Conservation (phyloP, 768 basidiomycete genomes). For the Artomyces pyxidatus region DNA sequence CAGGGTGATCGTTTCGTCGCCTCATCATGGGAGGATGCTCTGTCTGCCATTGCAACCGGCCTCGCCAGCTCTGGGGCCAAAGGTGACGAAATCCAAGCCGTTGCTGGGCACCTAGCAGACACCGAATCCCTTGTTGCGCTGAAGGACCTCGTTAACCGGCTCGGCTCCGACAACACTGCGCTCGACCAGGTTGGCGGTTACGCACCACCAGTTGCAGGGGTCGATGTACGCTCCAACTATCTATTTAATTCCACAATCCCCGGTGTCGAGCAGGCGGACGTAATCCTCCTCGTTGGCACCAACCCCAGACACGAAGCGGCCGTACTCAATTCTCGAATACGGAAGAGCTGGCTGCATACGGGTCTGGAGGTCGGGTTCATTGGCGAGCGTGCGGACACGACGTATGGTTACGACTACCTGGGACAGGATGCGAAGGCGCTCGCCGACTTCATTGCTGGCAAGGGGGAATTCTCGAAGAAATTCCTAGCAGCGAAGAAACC, state of each 20-base stretch:
- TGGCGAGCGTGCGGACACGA: constrained; percentile 84
- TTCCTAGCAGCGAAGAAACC: constrained; percentile 89
- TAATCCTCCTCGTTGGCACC: constrained; percentile 87
- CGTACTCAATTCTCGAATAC: constrained; percentile 93
- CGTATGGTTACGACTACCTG: constrained; percentile 90
- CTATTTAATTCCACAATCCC: constrained; percentile 93
- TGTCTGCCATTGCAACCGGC: constrained; percentile 72
- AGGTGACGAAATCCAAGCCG: constrained; percentile 89
- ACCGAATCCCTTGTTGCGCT: constrained; percentile 89
- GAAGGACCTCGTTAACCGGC: constrained; percentile 86
- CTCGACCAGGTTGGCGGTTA: constrained; percentile 68
- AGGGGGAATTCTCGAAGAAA: constrained; percentile 72
- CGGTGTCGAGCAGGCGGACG: constrained; percentile 86
- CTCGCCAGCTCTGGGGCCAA: constrained; percentile 71
- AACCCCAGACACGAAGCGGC: constrained; percentile 97
- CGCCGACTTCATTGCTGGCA: constrained; percentile 69
- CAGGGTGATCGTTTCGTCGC: constrained; percentile 88
- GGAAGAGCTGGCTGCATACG: constrained; percentile 89
- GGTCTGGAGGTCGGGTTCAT: constrained; percentile 83
- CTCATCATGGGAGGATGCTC: constrained; percentile 86
- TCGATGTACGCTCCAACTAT: constrained; percentile 93
- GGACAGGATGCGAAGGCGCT: constrained; percentile 71
- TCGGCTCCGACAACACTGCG: constrained; percentile 91
- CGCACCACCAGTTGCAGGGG: constrained; percentile 63
- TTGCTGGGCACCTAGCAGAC: constrained; percentile 90